phyloP scores from a whole-genome alignment of 192 early-diverging fungal genomes.

The Polychytrium aggregatum region DNA sequence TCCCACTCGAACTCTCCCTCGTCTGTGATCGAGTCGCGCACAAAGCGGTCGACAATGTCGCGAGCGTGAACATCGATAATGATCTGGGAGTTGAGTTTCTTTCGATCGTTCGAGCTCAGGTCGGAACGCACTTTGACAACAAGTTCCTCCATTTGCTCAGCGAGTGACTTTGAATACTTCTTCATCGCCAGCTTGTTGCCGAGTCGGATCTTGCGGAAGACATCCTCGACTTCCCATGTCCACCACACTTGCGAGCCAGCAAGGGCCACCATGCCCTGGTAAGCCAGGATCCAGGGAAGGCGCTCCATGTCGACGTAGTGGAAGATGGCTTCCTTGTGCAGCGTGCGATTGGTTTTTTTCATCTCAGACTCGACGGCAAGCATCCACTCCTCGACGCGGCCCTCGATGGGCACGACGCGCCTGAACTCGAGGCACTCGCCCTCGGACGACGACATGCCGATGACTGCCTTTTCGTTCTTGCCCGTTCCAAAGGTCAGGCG shows the following conservation, averaged over 20 bases:
- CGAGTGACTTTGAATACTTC: conserved; percentile 37
- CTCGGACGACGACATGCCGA: conserved; percentile 48
- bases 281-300: conserved; percentile 35
- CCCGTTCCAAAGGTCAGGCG: conserved; percentile 52
- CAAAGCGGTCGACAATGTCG: conserved; percentile 50
- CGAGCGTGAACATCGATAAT: conserved; percentile 53
- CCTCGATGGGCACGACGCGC: conserved; percentile 32
- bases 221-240: conserved; percentile 58
- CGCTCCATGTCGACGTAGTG: conserved; percentile 48
- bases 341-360: conserved; percentile 43
- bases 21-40: conserved; percentile 43
- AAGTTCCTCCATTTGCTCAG: conserved; percentile 41
- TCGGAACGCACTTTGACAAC: conserved; percentile 42
- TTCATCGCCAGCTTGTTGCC: conserved; percentile 52
- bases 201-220: conserved; percentile 41
- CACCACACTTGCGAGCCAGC: conserved; percentile 56
- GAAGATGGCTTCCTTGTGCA: conserved; percentile 52
- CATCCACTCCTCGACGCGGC: conserved; percentile 53
- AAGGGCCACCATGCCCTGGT: conserved; percentile 49
- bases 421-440: conserved; percentile 40
- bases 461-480: conserved; percentile 43
- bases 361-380: conserved; percentile 45
- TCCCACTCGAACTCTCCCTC: conserved; percentile 52
- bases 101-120: conserved; percentile 36
- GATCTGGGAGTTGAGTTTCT: conserved; percentile 47